These are phyloP conservation scores for Brassica hybrid DNA, from an alignment of 441 rosid species.

Conservation along the genomic window DNA sequence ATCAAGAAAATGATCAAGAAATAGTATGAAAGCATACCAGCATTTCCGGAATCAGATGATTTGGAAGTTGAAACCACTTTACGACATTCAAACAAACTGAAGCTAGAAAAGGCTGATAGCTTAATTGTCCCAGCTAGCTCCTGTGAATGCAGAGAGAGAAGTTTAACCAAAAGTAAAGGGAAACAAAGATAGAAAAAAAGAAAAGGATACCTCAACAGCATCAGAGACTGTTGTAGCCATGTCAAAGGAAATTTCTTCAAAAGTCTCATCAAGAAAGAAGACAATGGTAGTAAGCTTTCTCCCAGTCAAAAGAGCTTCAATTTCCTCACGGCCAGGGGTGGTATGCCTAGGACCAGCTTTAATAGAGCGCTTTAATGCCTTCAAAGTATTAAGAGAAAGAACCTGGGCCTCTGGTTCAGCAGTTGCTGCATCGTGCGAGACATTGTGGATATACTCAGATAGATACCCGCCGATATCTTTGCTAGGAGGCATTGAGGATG, in stretches of 20 bases:
- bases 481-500: conserved; percentile 99
- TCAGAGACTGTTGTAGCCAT: conserved; percentile 96
- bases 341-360: conserved; percentile 96
- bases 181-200: conserved; percentile 4
- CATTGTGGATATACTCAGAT: conserved; percentile 86
- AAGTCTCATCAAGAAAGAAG: conserved; percentile 96
- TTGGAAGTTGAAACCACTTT: conserved; percentile 93
- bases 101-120: conserved; percentile 88
- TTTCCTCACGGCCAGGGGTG: conserved; percentile 94
- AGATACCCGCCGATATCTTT: conserved; percentile 94
- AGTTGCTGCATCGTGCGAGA: conserved; percentile 63
- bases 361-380: conserved; percentile 88
- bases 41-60: conserved; percentile 82
- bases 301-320: conserved; percentile 88
- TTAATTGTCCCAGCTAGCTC: conserved; percentile 97
- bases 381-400: conserved; percentile 83
- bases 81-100: conserved; percentile 94
- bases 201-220: conserved; percentile 84
- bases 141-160: conserved; percentile 37
- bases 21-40: conserved; percentile 55
- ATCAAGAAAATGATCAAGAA: conserved; percentile 27
- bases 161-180: conserved; percentile 21
- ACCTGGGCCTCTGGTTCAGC: conserved; percentile 81
- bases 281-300: conserved; percentile 94
- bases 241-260: conserved; percentile 96